Percentiles rank a stretch among this genome's conserved stretches.
These are phyloP conservation scores for Strobilomyces echinocephalus DNA, from an alignment of 768 basidiomycete species.

Conservation along the genomic window DNA sequence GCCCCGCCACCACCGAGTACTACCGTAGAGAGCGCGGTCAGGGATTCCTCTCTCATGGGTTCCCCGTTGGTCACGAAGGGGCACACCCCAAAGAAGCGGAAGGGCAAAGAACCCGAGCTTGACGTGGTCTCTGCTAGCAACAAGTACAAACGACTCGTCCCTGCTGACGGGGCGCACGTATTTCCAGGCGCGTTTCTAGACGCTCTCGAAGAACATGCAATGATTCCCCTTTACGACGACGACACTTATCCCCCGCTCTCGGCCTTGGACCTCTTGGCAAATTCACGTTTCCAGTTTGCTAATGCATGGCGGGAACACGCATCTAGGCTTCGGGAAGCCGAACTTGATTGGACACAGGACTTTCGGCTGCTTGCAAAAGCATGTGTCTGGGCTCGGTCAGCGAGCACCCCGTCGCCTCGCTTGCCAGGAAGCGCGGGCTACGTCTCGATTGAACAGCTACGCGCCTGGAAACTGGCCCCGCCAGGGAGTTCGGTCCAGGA, in stretches of 20 bases:
- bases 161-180: neutral
- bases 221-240: conserved; percentile 14
- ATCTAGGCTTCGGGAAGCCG: conserved; percentile 9
- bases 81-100: neutral
- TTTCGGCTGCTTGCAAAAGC: neutral
- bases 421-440: conserved; percentile 6
- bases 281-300: conserved; percentile 25
- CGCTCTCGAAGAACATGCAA: conserved; percentile 1
- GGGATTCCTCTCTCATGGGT: neutral
- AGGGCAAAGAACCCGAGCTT: conserved; percentile 23
- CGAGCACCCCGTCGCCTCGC: neutral
- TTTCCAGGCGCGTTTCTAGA: conserved; percentile 5
- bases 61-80: neutral
- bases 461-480: conserved; percentile 13
- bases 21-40: neutral
- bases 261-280: conserved; percentile 11
- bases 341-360: conserved; percentile 2
- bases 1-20: neutral
- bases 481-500: neutral
- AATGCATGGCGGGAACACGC: conserved; percentile 15
- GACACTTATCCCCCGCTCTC: conserved; percentile 18
- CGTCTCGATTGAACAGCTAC: conserved; percentile 7
- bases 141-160: neutral
- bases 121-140: neutral
- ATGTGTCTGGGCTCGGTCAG: conserved; percentile 1